Percentiles rank a stretch among this genome's conserved stretches.
phyloP scores from a whole-genome alignment of 352 stramenopile genomes.

The Halophytophthora polymorphica region DNA sequence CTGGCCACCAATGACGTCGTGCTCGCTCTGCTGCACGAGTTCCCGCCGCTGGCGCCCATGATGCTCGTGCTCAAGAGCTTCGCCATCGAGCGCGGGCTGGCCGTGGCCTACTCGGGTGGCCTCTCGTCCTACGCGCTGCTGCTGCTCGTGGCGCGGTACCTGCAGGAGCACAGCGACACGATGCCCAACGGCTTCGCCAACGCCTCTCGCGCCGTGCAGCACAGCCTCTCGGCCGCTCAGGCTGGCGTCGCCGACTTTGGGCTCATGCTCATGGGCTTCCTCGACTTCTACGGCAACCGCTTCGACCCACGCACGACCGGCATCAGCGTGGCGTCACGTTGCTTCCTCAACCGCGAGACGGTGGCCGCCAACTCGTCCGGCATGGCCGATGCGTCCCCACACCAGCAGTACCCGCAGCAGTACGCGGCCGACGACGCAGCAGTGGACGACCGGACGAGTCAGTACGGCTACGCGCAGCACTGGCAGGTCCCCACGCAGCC shows the following conservation, averaged over 20 bases:
- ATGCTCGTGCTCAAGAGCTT: conserved; percentile 97
- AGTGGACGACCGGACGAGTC: conserved; percentile 50
- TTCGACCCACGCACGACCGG: conserved; percentile 90
- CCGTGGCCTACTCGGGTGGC: conserved; percentile 95
- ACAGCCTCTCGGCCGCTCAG: conserved; percentile 60
- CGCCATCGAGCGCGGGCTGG: conserved; percentile 90
- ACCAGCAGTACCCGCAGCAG: conserved; percentile 45
- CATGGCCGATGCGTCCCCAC: conserved; percentile 31
- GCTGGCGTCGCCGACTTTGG: conserved; percentile 86
- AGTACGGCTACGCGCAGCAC: conserved; percentile 46
- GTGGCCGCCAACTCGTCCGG: conserved; percentile 6
- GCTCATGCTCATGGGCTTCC: conserved; percentile 94
- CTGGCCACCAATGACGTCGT: conserved; percentile 94
- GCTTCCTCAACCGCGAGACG: conserved; percentile 78
- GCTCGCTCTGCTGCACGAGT: conserved; percentile 89
- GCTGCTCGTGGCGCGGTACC: conserved; percentile 94
- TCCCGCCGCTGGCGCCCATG: conserved; percentile 93
- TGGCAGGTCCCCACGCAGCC: conserved; percentile 53
- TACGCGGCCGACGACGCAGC: conserved; percentile 42
- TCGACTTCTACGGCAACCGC: conserved; percentile 97
- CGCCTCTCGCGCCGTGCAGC: conserved; percentile 50
- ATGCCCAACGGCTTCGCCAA: conserved; percentile 64
- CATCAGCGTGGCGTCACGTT: conserved; percentile 83
- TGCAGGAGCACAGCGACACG: conserved; percentile 82
- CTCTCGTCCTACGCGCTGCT: conserved; percentile 95